These are phyloP conservation scores for Cyberlindnera mycetangii DNA, from an alignment of 805 yeast species.

Conservation along the genomic window DNA sequence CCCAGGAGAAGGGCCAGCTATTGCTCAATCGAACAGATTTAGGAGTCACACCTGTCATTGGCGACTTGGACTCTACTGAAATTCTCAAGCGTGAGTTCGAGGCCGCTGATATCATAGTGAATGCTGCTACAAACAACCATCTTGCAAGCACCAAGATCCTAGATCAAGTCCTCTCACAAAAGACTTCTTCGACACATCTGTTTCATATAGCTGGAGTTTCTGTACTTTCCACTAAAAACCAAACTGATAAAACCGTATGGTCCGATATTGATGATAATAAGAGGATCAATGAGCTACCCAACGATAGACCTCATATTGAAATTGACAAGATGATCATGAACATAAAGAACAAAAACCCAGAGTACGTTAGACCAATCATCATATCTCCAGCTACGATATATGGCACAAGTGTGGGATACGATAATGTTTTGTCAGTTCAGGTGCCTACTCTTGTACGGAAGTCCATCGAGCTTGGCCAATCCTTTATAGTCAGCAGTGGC, in stretches of 20 bases:
- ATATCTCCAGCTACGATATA: slow-evolving; percentile 35
- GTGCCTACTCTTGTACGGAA: slow-evolving; percentile 29
- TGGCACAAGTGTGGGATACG: slow-evolving; percentile 34
- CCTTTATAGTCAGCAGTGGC: slow-evolving; percentile 32
- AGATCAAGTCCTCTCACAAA: slow-evolving; percentile 25
- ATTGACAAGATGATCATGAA: slow-evolving; percentile 31
- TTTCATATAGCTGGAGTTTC: slow-evolving; percentile 37
- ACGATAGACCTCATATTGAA: slow-evolving; percentile 10
- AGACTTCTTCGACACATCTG: slow-evolving; percentile 27
- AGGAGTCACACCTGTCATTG: slow-evolving; percentile 27
- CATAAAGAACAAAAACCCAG: slow-evolving; percentile 31
- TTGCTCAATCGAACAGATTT: slow-evolving; percentile 14
- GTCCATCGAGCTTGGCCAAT: slow-evolving; percentile 23
- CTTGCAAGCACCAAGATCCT: slow-evolving; percentile 26
- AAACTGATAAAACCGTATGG: slow-evolving; percentile 6
- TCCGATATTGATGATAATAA: slow-evolving; percentile 10
- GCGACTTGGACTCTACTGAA: slow-evolving; percentile 23
- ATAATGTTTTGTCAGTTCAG: slow-evolving; percentile 30
- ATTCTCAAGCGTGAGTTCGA: slow-evolving; percentile 22
- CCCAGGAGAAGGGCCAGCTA: slow-evolving; percentile 22
- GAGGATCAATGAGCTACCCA: slow-evolving; percentile 2
- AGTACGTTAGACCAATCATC: slow-evolving; percentile 29
- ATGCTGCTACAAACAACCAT: slow-evolving; percentile 33
- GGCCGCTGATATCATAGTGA: slow-evolving; percentile 31
- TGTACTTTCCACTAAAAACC: not conserved